Base-by-base conservation (phyloP, 2,329 filamentous ascomycete species). In the Alternaria sp. region DNA sequence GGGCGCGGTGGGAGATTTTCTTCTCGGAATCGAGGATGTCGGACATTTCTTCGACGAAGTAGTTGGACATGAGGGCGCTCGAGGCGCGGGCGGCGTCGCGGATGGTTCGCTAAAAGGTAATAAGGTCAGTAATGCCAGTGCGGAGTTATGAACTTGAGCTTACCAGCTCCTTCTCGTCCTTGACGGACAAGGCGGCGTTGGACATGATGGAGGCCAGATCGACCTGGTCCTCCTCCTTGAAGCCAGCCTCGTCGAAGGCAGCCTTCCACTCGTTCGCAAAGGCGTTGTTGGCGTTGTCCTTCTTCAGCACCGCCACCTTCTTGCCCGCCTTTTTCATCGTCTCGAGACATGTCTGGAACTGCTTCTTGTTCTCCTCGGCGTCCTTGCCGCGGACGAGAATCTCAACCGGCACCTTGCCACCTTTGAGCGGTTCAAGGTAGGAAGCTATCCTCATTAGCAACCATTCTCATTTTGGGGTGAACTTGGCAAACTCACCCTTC, bases 31-130 rank as follows among this genome's bases (percentile, higher is more conserved):
- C 96, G 63, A 99, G 88, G 56, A 98, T 91, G 72, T 92, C 91
- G 54, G 95, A 97, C 94, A 99, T 98, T 79, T 97, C 94, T 77
- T 99, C 96, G 69, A 99, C 90, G 79, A 98, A 98, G 81, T 96
- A 99, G 63, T 95, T 93, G 54, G 93, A 93, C 90, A 98, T 96
- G 63, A 98, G 85, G 62, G 93, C 94, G 69, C 96, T 95, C 72
- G 94, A 97, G 50, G 96, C 95, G 77, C 96, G 92, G 59, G 96
- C 96, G 5, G 95, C 93, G 71, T 95, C 96, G 76, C 96, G 90
- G 87, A 99, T 97, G 11, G 93, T 91, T 69, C 95, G 92, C 86
- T 89, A 50, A 4, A 40, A 13, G 19, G n/a, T n/a, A n/a, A n/a
- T n/a, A n/a, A n/a, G n/a, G 36, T 67, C 32, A 68, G 55, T 43